These are phyloP conservation scores for Thermochaetoides thermophila DNA, from an alignment of 495 filamentous ascomycete genomes.

Conservation along the genomic window DNA sequence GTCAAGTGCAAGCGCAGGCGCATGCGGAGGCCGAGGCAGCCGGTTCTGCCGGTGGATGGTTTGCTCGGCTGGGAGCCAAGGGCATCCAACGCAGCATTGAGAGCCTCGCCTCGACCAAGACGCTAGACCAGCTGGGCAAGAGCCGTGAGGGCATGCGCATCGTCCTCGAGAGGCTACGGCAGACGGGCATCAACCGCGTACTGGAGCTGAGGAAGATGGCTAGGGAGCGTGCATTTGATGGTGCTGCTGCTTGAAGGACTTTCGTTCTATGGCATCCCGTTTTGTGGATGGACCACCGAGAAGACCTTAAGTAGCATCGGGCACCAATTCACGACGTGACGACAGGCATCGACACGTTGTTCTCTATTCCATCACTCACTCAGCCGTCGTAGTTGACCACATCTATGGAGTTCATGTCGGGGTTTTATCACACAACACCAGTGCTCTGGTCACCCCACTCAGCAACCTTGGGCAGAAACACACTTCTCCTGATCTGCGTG, in stretches of 20 bases:
- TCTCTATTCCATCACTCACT: too few relatives aligned
- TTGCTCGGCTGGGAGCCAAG: slow-evolving; percentile 51
- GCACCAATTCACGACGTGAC: too few relatives aligned
- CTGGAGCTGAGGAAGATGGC: slow-evolving; percentile 64
- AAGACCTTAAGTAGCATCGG: too few relatives aligned
- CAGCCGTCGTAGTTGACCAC: too few relatives aligned
- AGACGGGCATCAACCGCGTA: slow-evolving; percentile 63
- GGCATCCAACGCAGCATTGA: slow-evolving; percentile 85
- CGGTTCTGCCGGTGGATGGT: slow-evolving; percentile 20
- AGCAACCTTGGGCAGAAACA: too few relatives aligned
- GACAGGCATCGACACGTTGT: too few relatives aligned
- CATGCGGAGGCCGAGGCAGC: slow-evolving; percentile 9
- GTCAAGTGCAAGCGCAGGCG: slow-evolving; percentile 10
- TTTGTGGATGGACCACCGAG: too few relatives aligned
- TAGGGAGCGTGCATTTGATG: slow-evolving; percentile 12
- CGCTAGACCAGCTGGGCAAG: slow-evolving; percentile 67
- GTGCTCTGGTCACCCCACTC: too few relatives aligned
- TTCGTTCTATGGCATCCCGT: too few relatives aligned
- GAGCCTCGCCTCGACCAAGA: slow-evolving; percentile 68
- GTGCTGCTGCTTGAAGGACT: slow-evolving; percentile 9
- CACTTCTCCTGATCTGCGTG: too few relatives aligned
- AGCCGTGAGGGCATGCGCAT: slow-evolving; percentile 92
- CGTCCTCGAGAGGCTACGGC: slow-evolving; percentile 71
- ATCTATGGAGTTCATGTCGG: too few relatives aligned
- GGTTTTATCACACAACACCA: too few relatives aligned